These are phyloP conservation scores for Puccinia brachypodii DNA, from an alignment of 1,284 basidiomycete species.

Conservation along the genomic window DNA sequence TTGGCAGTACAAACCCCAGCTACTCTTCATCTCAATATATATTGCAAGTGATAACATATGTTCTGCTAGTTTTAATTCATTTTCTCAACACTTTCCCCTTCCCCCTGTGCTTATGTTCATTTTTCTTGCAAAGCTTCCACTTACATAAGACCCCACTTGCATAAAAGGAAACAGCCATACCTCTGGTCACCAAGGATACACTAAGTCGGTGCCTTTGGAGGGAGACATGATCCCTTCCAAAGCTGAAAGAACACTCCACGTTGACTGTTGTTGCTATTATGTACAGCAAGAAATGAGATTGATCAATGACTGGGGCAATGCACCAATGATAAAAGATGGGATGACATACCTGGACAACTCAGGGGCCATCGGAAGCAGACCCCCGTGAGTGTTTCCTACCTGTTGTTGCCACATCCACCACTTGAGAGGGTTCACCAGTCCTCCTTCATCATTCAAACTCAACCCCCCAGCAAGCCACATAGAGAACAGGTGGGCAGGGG, in stretches of 20 bases:
- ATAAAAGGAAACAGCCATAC: not conserved
- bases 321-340: not conserved
- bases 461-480: slow-evolving; percentile 7
- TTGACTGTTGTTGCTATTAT: slow-evolving; percentile 19
- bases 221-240: not conserved
- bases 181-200: not conserved
- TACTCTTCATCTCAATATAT: no score
- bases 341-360: slow-evolving; percentile 1
- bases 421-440: not conserved
- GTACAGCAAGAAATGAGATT: not conserved
- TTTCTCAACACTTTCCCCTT: no score
- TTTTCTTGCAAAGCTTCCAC: not conserved
- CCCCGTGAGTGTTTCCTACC: not conserved
- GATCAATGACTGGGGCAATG: not conserved
- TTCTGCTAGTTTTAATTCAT: no score
- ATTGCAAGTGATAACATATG: no score
- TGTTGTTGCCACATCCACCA: not conserved
- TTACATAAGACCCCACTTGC: not conserved
- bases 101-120: not conserved
- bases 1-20: no score
- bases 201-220: not conserved
- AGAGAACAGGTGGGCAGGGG: not conserved
- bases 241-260: not conserved
- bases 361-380: slow-evolving; percentile 5
- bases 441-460: not conserved